phyloP scores from a whole-genome alignment of 2,329 filamentous ascomycete species.

The Trichoderma sp. region DNA sequence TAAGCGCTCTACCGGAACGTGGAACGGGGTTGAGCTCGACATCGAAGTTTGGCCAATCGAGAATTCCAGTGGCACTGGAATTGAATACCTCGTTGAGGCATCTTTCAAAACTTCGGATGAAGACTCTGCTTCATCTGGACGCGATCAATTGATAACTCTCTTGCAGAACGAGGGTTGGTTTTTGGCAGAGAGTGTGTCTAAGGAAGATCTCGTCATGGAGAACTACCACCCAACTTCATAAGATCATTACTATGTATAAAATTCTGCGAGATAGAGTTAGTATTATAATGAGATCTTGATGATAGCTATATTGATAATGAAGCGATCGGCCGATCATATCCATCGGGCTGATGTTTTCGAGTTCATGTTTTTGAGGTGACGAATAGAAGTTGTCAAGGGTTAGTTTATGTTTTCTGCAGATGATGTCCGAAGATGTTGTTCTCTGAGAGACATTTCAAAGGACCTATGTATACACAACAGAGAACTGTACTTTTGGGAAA shows the following conservation, averaged over 20 bases:
- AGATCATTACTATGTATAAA: background rate
- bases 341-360: too few species aligned
- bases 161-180: slow-evolving; percentile 2
- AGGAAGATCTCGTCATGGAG: slow-evolving; percentile 8
- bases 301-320: too few species aligned
- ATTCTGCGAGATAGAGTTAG: background rate
- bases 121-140: background rate
- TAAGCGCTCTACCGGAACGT: slow-evolving; percentile 6
- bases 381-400: too few species aligned
- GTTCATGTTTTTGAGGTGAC: too few species aligned
- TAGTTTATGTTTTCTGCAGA: too few species aligned
- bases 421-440: too few species aligned
- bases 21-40: background rate
- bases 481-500: too few species aligned
- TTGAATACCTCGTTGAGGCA: slow-evolving; percentile 2
- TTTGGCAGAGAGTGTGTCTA: background rate
- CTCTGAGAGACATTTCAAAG: too few species aligned
- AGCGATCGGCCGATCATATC: too few species aligned
- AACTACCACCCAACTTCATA: slow-evolving; percentile 8
- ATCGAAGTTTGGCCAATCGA: slow-evolving; percentile 13
- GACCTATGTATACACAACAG: too few species aligned
- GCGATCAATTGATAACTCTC: background rate
- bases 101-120: background rate
- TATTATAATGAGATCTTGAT: background rate
- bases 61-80: background rate